Base-by-base conservation (phyloP, 2,329 filamentous ascomycete genomes). In the Rugonectria rugulosa region DNA sequence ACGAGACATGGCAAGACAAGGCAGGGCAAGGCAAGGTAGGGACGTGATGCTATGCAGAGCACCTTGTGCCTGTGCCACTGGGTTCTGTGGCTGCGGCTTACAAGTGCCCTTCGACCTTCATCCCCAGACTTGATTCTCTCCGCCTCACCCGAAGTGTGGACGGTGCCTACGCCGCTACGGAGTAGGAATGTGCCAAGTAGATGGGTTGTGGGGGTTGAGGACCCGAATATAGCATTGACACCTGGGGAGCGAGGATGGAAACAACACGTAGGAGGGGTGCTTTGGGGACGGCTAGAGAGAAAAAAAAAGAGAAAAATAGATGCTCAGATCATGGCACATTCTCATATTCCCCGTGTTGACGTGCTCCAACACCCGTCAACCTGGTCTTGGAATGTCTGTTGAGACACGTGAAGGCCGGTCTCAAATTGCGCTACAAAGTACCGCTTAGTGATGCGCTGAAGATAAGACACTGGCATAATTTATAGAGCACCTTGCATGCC, bases 91-190 rank as follows among this genome's bases (percentile, higher is more conserved):
- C 52, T 40, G 20, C 24, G 3, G 34, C n/a, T 40, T 49, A 27
- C 23, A 12, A 17, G 12, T 23, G 24, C 41, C 11, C 10, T 11
- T 9, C 32, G 26, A 31, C 20, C 32, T 36, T 29, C 27, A 24
- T 29, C 53, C 53, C 53, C 46, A 46, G 53, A 56, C 41, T 40
- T 14, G 17, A 21, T 14, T 24, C 37, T 46, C 41, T 50, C 53
- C 46, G 53, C 53, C 46, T 56, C 53, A 56, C 41, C 46, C 46
- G 53, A 56, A 34, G 41, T 41, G 52, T 49, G 46, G 53, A 41
- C 37, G 46, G 29, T 5, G 29, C 26, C 12, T 7, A 7, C 26
- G 7, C 7, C 12, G 12, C 26, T 29, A 29, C 26, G 7, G 7
- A 7, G 15, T 17, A 41, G 53, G 41, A 50, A 56, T 46, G 46